These are phyloP conservation scores for Leavenworthia alabamica DNA, from an alignment of 345 rosid genomes.

Conservation along the genomic window DNA sequence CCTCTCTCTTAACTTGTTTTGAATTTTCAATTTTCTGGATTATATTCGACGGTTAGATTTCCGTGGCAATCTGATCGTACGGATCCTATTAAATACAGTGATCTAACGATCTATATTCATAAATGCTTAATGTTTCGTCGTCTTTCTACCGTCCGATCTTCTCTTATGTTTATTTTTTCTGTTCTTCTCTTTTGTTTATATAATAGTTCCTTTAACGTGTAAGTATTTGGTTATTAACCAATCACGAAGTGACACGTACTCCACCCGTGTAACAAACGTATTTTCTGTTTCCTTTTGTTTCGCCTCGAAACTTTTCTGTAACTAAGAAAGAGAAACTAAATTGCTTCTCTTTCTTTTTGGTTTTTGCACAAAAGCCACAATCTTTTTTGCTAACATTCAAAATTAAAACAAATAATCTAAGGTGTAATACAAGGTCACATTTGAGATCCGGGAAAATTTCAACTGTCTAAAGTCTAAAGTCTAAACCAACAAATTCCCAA, in stretches of 20 bases:
- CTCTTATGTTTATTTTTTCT: conserved; percentile 5
- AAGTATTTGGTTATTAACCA: background rate
- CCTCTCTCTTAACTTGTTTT: conserved; percentile 88
- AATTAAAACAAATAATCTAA: conserved; percentile 18
- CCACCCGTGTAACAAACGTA: background rate
- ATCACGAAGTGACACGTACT: conserved; percentile 17
- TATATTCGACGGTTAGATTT: conserved; percentile 64
- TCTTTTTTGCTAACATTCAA: conserved; percentile 3
- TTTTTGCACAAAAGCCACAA: background rate
- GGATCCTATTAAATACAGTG: conserved; percentile 6
- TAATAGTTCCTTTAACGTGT: background rate
- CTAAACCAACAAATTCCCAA: background rate
- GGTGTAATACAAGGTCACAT: conserved; percentile 10
- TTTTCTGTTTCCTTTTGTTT: background rate
- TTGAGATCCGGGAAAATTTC: background rate
- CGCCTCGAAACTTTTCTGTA: background rate
- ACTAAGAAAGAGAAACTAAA: background rate
- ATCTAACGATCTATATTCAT: conserved; percentile 65
- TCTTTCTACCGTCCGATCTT: conserved; percentile 44
- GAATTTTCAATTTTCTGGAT: conserved; percentile 65
- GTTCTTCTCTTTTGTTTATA: conserved; percentile 26
- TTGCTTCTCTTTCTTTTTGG: background rate
- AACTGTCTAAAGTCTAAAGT: conserved; percentile 24
- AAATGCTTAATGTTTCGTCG: conserved; percentile 18
- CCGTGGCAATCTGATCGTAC: conserved; percentile 32